A percentile compares a stretch with the other conserved stretches of the same genome.
Conservation (phyloP, 768 basidiomycete genomes). For the Coprinopsis sp. region DNA sequence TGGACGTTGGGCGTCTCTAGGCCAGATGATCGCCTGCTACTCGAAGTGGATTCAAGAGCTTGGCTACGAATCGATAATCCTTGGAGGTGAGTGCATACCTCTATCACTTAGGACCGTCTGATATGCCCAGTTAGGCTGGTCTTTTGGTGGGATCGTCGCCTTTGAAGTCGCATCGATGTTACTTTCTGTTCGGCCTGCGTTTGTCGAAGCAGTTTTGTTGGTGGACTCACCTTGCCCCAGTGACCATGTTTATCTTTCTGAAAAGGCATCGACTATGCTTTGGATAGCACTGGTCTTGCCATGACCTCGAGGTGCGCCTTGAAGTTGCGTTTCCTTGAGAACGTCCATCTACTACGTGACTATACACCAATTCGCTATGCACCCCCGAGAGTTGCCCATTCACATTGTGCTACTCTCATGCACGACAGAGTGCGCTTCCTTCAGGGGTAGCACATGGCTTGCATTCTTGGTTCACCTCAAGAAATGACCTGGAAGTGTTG, state of each 20-base stretch:
- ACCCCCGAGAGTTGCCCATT: too few species aligned
- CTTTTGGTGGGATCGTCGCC: conserved; percentile 70
- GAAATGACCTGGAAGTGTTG: background rate
- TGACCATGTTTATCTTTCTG: conserved; percentile 47
- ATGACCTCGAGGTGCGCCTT: background rate
- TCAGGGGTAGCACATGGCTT: too few species aligned
- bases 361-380: too few species aligned
- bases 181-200: conserved; percentile 34
- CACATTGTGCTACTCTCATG: too few species aligned
- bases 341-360: too few species aligned
- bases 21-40: conserved; percentile 52
- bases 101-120: background rate
- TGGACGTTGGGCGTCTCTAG: conserved; percentile 43
- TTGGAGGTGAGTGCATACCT: conserved; percentile 49
- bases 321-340: too few species aligned
- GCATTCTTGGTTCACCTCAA: background rate
- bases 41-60: conserved; percentile 35
- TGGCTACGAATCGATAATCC: conserved; percentile 36
- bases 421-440: too few species aligned
- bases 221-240: conserved; percentile 65
- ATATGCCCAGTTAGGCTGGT: conserved; percentile 53
- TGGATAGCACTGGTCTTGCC: background rate
- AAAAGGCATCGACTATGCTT: conserved; percentile 39
- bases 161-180: conserved; percentile 57
- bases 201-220: conserved; percentile 54